phyloP scores from a whole-genome alignment of 2,329 filamentous ascomycete genomes.

The Pestalotiopsis sp. region DNA sequence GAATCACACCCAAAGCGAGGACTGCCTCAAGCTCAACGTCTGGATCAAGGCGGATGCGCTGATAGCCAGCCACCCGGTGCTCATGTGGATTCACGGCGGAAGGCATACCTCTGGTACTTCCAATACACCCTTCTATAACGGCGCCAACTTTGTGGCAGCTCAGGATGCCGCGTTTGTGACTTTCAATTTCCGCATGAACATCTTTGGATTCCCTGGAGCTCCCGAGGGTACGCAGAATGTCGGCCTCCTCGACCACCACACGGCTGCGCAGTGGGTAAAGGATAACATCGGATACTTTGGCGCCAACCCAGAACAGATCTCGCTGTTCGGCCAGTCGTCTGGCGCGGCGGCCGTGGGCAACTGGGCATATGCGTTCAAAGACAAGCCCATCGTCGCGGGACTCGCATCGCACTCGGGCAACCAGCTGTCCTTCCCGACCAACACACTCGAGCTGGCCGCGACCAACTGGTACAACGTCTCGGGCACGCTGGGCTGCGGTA shows the following conservation, averaged over 20 bases:
- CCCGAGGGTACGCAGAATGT: constrained; percentile 33
- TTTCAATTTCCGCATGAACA: constrained; percentile 25
- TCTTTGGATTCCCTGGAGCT: constrained; percentile 27
- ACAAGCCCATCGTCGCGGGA: constrained; percentile 6
- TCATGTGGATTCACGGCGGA: constrained; percentile 20
- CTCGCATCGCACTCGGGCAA: constrained; percentile 13
- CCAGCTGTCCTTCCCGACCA: constrained; percentile 12
- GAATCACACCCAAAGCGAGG: constrained; percentile 18
- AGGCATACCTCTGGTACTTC: constrained; percentile 21
- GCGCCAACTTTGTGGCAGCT: constrained; percentile 21
- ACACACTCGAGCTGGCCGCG: constrained; percentile 9
- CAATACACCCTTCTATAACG: constrained; percentile 24
- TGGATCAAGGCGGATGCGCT: constrained; percentile 19
- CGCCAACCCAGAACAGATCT: constrained; percentile 23
- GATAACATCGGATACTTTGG: constrained; percentile 20
- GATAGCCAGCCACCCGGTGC: constrained; percentile 18
- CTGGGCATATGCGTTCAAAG: constrained; percentile 12
- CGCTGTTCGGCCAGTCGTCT: constrained; percentile 17
- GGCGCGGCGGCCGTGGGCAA: constrained; percentile 10
- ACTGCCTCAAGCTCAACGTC: constrained; percentile 26
- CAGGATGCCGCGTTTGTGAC: constrained; percentile 27
- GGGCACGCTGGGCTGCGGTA: constrained; percentile 10
- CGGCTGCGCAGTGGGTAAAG: constrained; percentile 14
- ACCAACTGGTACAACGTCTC: constrained; percentile 15
- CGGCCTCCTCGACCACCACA: constrained; percentile 29